Percentiles rank a stretch among this genome's conserved stretches.
phyloP scores from a whole-genome alignment of 345 rosid genomes.

The Alliaria petiolata region DNA sequence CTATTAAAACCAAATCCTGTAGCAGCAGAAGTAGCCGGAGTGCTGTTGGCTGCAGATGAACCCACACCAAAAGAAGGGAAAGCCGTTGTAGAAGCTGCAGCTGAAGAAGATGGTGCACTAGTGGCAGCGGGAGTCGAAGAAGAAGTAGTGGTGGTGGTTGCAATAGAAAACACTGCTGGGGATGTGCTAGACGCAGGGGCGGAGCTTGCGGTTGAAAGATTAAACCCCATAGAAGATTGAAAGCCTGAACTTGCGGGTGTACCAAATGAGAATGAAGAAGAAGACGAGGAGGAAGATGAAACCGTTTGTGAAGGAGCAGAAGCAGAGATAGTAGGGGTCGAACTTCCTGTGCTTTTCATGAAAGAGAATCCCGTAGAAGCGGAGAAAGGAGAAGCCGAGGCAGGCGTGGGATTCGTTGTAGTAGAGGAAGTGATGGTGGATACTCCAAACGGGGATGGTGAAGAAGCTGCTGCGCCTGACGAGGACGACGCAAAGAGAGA shows the following conservation, averaged over 20 bases:
- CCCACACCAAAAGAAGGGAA: constrained; percentile 46
- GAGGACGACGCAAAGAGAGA: constrained; percentile 25
- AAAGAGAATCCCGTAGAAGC: constrained; percentile 48
- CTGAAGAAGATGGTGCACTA: constrained; percentile 39
- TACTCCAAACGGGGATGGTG: constrained; percentile 32
- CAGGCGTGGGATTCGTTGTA: constrained; percentile 29
- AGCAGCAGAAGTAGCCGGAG: constrained; percentile 37
- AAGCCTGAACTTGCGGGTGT: constrained; percentile 40
- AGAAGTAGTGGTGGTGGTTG: constrained; percentile 47
- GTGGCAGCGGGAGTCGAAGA: constrained; percentile 46
- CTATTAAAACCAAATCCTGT: constrained; percentile 52
- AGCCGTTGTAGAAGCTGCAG: constrained; percentile 38
- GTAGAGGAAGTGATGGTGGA: constrained; percentile 28
- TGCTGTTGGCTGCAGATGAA: constrained; percentile 29
- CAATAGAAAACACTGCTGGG: constrained; percentile 47
- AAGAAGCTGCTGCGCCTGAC: constrained; percentile 25
- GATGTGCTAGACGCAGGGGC: constrained; percentile 32
- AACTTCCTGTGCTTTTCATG: constrained; percentile 28
- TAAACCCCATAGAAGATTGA: constrained; percentile 44
- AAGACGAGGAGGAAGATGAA: constrained; percentile 31
- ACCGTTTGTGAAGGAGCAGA: constrained; percentile 34
- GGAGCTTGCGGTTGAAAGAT: constrained; percentile 41
- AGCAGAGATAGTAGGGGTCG: constrained; percentile 26
- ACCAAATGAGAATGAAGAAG: constrained; percentile 44
- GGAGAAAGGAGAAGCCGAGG: constrained; percentile 36